These are phyloP conservation scores for Jamesozyma lodderae DNA, from an alignment of 805 yeast species.

Conservation along the genomic window DNA sequence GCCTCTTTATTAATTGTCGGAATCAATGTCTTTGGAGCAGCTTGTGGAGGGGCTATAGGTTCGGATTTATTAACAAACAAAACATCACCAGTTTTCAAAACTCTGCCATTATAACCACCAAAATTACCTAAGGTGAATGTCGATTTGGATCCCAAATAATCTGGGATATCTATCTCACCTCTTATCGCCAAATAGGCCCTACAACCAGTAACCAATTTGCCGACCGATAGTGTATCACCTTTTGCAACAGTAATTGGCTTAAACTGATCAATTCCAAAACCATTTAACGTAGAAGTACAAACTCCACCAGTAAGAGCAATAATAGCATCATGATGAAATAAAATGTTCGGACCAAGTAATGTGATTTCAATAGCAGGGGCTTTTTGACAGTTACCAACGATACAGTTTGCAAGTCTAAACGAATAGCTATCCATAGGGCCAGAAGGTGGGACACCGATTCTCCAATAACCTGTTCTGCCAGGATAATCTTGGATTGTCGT, in stretches of 20 bases:
- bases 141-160: constrained; percentile 90
- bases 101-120: constrained; percentile 94
- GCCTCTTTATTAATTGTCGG: constrained; percentile 25
- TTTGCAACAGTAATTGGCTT: constrained; percentile 59
- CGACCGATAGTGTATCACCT: constrained; percentile 74
- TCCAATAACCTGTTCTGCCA: constrained; percentile 65
- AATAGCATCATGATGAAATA: constrained; percentile 73
- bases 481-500: constrained; percentile 96
- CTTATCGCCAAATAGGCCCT: constrained; percentile 83
- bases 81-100: constrained; percentile 85
- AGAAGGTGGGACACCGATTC: constrained; percentile 90
- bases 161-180: constrained; percentile 90
- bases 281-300: constrained; percentile 60
- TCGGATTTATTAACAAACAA: constrained; percentile 76
- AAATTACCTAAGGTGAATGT: constrained; percentile 88
- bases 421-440: constrained; percentile 97
- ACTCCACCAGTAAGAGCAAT: constrained; percentile 85
- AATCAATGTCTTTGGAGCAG: constrained; percentile 42
- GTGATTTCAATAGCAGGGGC: constrained; percentile 92
- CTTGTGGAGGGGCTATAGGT: constrained; percentile 45
- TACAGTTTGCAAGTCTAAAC: constrained; percentile 78
- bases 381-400: constrained; percentile 74
- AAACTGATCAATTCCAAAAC: constrained; percentile 49
- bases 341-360: constrained; percentile 72
- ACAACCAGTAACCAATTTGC: constrained; percentile 76